Percentiles rank a stretch among this genome's conserved stretches.
Evolutionary conservation across 495 filamentous ascomycete species (phyloP).

Genomic region (Penicillium simplicissimum): DNA sequence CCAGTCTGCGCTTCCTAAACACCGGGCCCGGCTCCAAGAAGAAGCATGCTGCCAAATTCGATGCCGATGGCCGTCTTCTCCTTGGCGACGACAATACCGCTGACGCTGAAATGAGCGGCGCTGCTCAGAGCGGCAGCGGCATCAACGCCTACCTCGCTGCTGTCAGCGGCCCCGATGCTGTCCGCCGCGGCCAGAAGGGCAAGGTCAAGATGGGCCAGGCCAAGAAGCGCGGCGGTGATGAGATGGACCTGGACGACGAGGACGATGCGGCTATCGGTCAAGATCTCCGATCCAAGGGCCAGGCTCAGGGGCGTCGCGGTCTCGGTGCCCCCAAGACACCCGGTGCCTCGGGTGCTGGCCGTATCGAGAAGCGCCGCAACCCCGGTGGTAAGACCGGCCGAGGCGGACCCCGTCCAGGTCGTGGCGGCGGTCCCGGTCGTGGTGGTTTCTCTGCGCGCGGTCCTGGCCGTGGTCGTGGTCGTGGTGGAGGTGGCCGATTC

Average conservation of each 20-base stretch:
- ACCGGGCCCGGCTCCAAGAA: conserved; percentile 42
- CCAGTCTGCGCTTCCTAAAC: conserved; percentile 55
- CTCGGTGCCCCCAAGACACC: conserved; percentile 49
- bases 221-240: conserved; percentile 56
- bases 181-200: conserved; percentile 77
- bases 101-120: conserved; percentile 64
- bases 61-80: conserved; percentile 86
- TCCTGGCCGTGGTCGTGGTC: background rate
- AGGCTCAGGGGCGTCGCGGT: conserved; percentile 40
- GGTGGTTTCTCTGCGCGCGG: conserved; percentile 16
- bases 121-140: conserved; percentile 49
- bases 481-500: background rate
- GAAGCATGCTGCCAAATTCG: conserved; percentile 64
- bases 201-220: conserved; percentile 81
- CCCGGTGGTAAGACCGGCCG: conserved; percentile 29
- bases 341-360: conserved; percentile 40
- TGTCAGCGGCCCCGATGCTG: conserved; percentile 79
- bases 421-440: conserved; percentile 20
- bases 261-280: conserved; percentile 31
- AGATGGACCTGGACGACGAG: conserved; percentile 70
- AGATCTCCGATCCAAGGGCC: conserved; percentile 22
- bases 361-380: conserved; percentile 41
- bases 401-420: conserved; percentile 18
- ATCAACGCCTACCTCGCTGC: conserved; percentile 93
- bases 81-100: conserved; percentile 56